Base-by-base conservation (phyloP, 805 yeast species). In the Monosporozyma siamensis region DNA sequence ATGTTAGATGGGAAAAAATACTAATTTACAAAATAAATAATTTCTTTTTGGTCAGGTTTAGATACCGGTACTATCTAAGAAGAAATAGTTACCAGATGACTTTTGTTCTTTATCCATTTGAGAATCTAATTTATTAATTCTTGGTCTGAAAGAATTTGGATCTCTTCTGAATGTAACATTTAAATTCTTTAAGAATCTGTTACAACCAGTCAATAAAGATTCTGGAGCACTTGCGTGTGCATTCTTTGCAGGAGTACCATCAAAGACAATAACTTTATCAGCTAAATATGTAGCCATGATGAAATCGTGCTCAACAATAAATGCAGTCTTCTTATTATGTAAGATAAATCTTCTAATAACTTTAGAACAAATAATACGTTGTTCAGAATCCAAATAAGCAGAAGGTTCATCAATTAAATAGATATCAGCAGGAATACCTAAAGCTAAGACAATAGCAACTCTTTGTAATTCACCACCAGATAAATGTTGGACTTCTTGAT, bases 381-480 rank as follows among this genome's bases (percentile, higher is more conserved):
- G 99, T 70, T 92, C 99, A 46, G 97, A 90, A 71, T 92, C 99
- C 66, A 92, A 77, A 69, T 92, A 92, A 18, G 99, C 99, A 48
- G 97, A 88, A 39, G 99, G 99, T 70, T 92, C 99, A 67, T 92
- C 99, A 55, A 92, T 92, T 64, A 92, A 76, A 65, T 92, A 92
- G 53, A 92, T 85, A 67, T 92, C 98, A 23, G 98, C 97, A 15
- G 85, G 85, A 40, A 82, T 70, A 77, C 99, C 99, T 47, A 92
- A 74, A 4, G 97, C 80, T 63, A 92, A 75, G 29, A 88, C 95
- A 67, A 92, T 90, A 50, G 99, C 99, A 47, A 92, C 98, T 74
- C 99, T 83, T 72, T 92, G 99, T 72, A 92, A 76, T 72, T 92
- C 99, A 80, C 99, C 99, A 72, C 99, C 99, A 39, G 97, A 89